phyloP scores from a whole-genome alignment of 2,329 filamentous ascomycete genomes.

The Aspergillus oerlinghausenensis region DNA sequence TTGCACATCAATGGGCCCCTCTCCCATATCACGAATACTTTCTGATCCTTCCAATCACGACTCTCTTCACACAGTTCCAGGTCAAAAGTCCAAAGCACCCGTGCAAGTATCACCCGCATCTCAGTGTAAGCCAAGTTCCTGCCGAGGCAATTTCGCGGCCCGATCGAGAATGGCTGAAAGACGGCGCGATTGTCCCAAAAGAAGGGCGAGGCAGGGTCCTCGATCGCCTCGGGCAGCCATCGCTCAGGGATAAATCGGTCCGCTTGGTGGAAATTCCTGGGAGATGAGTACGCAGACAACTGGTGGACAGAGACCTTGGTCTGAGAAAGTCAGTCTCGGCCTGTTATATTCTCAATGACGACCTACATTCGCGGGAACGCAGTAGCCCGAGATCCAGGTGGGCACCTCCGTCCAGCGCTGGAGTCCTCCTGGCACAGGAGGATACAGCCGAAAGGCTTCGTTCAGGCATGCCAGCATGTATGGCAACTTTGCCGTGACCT shows the following conservation, averaged over 20 bases:
- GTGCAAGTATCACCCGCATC: conserved; percentile 46
- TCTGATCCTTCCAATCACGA: conserved; percentile 35
- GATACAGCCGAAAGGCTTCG: conserved; percentile 40
- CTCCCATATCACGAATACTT: conserved; percentile 36
- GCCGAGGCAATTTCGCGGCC: conserved; percentile 49
- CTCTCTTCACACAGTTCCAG: conserved; percentile 36
- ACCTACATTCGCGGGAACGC: conserved; percentile 2
- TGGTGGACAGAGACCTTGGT: conserved; percentile 42
- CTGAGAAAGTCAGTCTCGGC: conserved; percentile 19
- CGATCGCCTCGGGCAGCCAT: conserved; percentile 31
- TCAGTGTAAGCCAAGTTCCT: conserved; percentile 48
- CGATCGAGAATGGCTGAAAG: conserved; percentile 47
- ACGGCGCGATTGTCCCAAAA: conserved; percentile 40
- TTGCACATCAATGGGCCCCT: conserved; percentile 31
- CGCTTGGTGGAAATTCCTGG: conserved; percentile 42
- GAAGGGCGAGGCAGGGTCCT: conserved; percentile 27
- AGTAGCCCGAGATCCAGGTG: conserved; percentile 4
- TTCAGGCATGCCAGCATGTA: conserved; percentile 41
- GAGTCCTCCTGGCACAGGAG: conserved; percentile 19
- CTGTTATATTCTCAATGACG: neutral
- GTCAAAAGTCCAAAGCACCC: conserved; percentile 49
- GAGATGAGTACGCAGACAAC: conserved; percentile 41
- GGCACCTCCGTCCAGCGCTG: conserved; percentile 8
- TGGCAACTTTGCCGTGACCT: conserved; percentile 18
- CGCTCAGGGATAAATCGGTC: conserved; percentile 46